phyloP scores from a whole-genome alignment of 2,329 filamentous ascomycete species.

The Allantophomopsis cytisporea region DNA sequence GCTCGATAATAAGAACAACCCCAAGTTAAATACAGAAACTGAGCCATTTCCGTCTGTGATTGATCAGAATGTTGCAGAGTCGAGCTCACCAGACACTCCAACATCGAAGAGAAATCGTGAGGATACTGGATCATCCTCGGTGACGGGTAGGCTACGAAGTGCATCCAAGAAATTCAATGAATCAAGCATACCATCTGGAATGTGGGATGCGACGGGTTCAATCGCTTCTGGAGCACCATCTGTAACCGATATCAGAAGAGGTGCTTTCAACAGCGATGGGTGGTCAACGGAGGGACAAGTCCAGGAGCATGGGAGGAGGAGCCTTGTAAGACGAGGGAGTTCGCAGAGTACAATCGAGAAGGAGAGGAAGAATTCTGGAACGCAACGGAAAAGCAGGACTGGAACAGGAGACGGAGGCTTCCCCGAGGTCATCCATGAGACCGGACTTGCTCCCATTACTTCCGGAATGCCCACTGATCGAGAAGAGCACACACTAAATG shows the following conservation, averaged over 20 bases:
- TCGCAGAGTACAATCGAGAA: conserved; percentile 1
- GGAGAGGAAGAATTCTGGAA: background rate
- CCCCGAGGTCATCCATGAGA: background rate
- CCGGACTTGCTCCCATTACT: background rate
- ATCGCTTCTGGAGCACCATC: conserved; percentile 21
- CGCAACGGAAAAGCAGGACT: background rate
- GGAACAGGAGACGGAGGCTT: background rate
- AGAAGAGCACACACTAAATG: background rate
- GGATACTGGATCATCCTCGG: conserved; percentile 8
- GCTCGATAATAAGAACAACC: too few species aligned
- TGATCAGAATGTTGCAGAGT: background rate
- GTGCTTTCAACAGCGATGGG: conserved; percentile 15
- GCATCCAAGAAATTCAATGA: conserved; percentile 25
- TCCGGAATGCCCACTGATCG: too few species aligned
- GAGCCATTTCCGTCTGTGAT: conserved; percentile 7
- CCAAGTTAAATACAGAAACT: too few species aligned
- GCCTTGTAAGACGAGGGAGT: conserved; percentile 8
- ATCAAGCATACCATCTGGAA: conserved; percentile 31
- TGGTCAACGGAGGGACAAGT: conserved; percentile 17
- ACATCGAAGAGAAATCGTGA: conserved; percentile 4
- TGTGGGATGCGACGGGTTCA: conserved; percentile 31
- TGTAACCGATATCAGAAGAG: conserved; percentile 15
- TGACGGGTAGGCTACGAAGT: conserved; percentile 10
- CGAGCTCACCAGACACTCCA: background rate
- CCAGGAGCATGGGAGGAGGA: conserved; percentile 14